Evolutionary conservation across 306 rosid species (phyloP), one percentile per base, ranked within the genome.

Genomic region (Sindora glabra): DNA sequence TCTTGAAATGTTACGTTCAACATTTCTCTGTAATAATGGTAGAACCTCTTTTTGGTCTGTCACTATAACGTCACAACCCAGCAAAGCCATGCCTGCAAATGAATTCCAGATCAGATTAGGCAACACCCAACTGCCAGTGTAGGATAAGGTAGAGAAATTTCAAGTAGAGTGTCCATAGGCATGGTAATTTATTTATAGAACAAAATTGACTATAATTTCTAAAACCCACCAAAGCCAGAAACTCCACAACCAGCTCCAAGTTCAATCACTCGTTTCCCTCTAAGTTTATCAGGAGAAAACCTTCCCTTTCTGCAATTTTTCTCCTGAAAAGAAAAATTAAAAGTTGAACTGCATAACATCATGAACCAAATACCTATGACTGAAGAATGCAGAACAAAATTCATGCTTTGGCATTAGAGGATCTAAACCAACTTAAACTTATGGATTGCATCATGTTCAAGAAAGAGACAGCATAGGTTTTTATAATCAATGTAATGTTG

Each of bases 231-330:
- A 74, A 91, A 80, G 11, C 98, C 96, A 59, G 98, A 94, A 61
- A 88, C 90, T 68, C 96, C 98, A 72, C 98, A 91, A 54, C 96
- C 98, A 38, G 96, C 95, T 63, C 98, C 98, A 64, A 91, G 92
- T 79, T 91, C 98, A 59, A 91, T 59, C 58, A 86, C 90, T 30
- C 94, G 95, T 60, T 91, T 91, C 64, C 98, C 96, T 79, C 81
- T 83, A 42, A 91, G 96, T 76, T 88, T 88, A 38, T 88, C 79
- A 0, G 82, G 86, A 76, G 90, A 81, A 75, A 91, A 91, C 77
- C 70, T 88, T 52, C 95, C 98, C 74, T 73, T 88, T 76, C 98
- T 80, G 73, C 89, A 81, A 71, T 91, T 91, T 47, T 74, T 84
- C 74, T 83, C 96, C 98, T 91, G 77, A 37, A 73, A 63, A 45